Percentiles rank a stretch among this genome's conserved stretches.
Conservation (phyloP, 2,329 filamentous ascomycete genomes). For the Hypoxylon sp. region DNA sequence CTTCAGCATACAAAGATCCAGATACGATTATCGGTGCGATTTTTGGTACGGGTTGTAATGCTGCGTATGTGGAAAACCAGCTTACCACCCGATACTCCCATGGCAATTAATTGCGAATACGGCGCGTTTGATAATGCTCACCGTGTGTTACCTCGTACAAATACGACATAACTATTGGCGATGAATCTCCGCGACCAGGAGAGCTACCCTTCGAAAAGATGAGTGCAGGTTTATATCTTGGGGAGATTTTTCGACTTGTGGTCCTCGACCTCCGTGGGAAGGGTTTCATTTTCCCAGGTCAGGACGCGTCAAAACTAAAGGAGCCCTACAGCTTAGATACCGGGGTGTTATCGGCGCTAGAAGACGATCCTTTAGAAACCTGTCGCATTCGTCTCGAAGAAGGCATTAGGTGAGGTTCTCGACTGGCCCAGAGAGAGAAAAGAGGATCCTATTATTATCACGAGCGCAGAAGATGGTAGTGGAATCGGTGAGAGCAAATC, state of each 20-base stretch:
- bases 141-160: conserved; percentile 85
- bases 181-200: conserved; percentile 89
- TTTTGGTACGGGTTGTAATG: conserved; percentile 98
- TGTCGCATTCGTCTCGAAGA: conserved; percentile 14
- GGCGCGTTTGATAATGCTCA: conserved; percentile 96
- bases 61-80: conserved; percentile 98
- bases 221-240: conserved; percentile 93
- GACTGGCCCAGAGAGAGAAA: conserved; percentile 89
- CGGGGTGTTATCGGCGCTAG: conserved; percentile 71
- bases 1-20: conserved; percentile 94
- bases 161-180: conserved; percentile 90
- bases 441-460: conserved; percentile 87
- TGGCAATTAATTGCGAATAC: conserved; percentile 98
- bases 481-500: conserved; percentile 76
- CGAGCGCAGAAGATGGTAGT: conserved; percentile 93
- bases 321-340: conserved; percentile 92
- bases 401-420: conserved; percentile 92
- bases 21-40: conserved; percentile 96
- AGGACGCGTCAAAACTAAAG: conserved; percentile 83
- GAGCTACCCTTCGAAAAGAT: conserved; percentile 98
- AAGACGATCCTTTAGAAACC: conserved; percentile 18
- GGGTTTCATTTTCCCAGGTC: conserved; percentile 83
- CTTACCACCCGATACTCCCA: conserved; percentile 83
- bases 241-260: conserved; percentile 92
- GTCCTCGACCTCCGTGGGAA: conserved; percentile 89